These are phyloP conservation scores for Plasmopara halstedii DNA, from an alignment of 352 stramenopile species.

Conservation along the genomic window DNA sequence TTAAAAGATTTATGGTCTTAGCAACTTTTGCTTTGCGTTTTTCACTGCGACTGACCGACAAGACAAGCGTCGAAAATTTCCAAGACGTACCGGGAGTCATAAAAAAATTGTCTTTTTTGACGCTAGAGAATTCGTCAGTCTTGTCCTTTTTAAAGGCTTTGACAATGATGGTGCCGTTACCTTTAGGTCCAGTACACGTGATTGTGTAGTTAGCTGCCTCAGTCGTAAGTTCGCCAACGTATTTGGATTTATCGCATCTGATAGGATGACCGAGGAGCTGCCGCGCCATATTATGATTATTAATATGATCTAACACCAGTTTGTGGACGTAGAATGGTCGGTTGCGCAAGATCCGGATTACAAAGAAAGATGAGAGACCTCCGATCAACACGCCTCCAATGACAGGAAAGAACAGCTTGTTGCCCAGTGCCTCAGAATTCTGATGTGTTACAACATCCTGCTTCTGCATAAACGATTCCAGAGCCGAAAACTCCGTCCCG, in stretches of 20 bases:
- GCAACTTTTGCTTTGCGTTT: conserved; percentile 53
- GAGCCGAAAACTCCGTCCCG: conserved; percentile 45
- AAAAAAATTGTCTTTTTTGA: conserved; percentile 6
- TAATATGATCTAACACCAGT: conserved; percentile 63
- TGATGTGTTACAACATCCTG: conserved; percentile 45
- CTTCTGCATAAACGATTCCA: conserved; percentile 51
- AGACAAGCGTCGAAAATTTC: conserved; percentile 70
- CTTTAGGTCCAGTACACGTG: conserved; percentile 51
- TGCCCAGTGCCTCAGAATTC: conserved; percentile 51
- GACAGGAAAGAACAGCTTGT: conserved; percentile 63
- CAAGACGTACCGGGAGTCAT: conserved; percentile 56
- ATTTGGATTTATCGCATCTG: conserved; percentile 63
- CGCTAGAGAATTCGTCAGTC: conserved; percentile 3
- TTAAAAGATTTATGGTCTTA: conserved; percentile 60
- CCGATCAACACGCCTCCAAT: conserved; percentile 56
- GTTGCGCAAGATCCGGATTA: conserved; percentile 71
- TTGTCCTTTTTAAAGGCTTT: conserved; percentile 62
- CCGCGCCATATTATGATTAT: conserved; percentile 56
- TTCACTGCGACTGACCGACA: conserved; percentile 51
- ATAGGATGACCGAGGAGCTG: conserved; percentile 58
- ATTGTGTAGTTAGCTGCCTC: conserved; percentile 65
- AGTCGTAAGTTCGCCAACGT: conserved; percentile 51
- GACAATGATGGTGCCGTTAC: conserved; percentile 62
- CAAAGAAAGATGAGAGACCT: conserved; percentile 56
- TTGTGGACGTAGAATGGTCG: conserved; percentile 78